These are phyloP conservation scores for Ophiostoma ips DNA, from an alignment of 2,329 filamentous ascomycete genomes.

Conservation along the genomic window DNA sequence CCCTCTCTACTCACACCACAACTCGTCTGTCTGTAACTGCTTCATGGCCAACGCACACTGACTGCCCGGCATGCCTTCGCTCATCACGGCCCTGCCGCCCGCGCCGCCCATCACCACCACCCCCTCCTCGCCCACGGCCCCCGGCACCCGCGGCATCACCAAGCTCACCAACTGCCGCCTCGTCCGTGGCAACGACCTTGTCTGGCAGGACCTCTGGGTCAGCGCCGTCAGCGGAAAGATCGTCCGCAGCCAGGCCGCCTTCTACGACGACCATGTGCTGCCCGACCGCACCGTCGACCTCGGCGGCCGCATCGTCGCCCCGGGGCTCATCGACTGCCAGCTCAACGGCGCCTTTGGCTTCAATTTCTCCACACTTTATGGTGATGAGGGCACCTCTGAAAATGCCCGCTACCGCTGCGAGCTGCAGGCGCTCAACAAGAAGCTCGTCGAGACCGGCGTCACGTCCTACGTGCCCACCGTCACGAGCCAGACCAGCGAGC, in stretches of 20 bases:
- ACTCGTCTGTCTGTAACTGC: background rate
- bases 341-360: conserved; percentile 88
- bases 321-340: conserved; percentile 81
- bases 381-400: conserved; percentile 26
- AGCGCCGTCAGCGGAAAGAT: conserved; percentile 72
- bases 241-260: conserved; percentile 51
- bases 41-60: too few relatives aligned
- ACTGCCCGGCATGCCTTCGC: conserved; percentile 18
- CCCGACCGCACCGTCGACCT: conserved; percentile 70
- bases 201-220: conserved; percentile 77
- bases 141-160: conserved; percentile 46
- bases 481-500: conserved; percentile 63
- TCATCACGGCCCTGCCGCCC: conserved; percentile 19
- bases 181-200: conserved; percentile 50
- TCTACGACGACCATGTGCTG: conserved; percentile 53
- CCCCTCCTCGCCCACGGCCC: conserved; percentile 30
- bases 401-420: conserved; percentile 52
- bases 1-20: too few relatives aligned
- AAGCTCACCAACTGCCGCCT: conserved; percentile 84
- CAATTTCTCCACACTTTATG: conserved; percentile 72
- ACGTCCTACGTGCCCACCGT: conserved; percentile 81
- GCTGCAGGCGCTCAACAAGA: conserved; percentile 56
- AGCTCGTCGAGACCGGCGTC: conserved; percentile 64
- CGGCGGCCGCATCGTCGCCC: conserved; percentile 67
- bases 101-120: conserved; percentile 24